These are phyloP conservation scores for Naematelia aurantialba DNA, from an alignment of 768 basidiomycete genomes.

Conservation along the genomic window DNA sequence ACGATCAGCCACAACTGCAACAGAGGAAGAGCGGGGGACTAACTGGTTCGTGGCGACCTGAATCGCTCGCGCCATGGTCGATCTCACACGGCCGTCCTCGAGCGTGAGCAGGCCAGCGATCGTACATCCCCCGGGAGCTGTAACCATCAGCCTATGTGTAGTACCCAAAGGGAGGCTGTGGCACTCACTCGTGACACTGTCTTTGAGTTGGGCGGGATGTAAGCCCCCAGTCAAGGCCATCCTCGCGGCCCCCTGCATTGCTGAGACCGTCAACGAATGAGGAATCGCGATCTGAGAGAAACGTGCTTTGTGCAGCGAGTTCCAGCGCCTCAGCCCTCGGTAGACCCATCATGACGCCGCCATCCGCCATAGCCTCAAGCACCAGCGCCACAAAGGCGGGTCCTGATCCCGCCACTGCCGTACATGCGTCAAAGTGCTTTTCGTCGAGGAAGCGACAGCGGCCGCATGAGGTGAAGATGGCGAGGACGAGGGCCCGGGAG, in stretches of 20 bases:
- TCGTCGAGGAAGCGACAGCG: slow-evolving; percentile 94
- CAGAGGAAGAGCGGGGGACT: slow-evolving; percentile 9
- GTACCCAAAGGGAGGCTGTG: background rate
- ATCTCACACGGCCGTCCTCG: slow-evolving; percentile 89
- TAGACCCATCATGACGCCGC: slow-evolving; percentile 99
- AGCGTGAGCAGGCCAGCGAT: slow-evolving; percentile 93
- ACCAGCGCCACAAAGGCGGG: slow-evolving; percentile 97
- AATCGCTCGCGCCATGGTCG: slow-evolving; percentile 90
- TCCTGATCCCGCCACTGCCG: slow-evolving; percentile 90
- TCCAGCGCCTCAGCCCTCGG: slow-evolving; percentile 91
- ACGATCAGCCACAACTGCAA: slow-evolving; percentile 1
- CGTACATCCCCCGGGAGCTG: slow-evolving; percentile 89
- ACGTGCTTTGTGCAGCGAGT: slow-evolving; percentile 87
- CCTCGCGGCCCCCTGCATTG: slow-evolving; percentile 90
- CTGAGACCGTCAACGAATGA: slow-evolving; percentile 51
- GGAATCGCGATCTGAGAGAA: background rate
- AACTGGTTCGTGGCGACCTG: slow-evolving; percentile 71
- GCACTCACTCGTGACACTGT: slow-evolving; percentile 87
- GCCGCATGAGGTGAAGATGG: slow-evolving; percentile 96
- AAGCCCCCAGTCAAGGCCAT: slow-evolving; percentile 86
- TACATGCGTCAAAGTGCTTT: slow-evolving; percentile 98
- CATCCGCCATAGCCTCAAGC: slow-evolving; percentile 97
- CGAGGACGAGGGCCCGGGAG: slow-evolving; percentile 70
- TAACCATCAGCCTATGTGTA: background rate
- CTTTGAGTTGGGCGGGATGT: slow-evolving; percentile 95